Evolutionary conservation across 2,329 filamentous ascomycete species (phyloP).

Genomic region (Ceratocystis papillata): DNA sequence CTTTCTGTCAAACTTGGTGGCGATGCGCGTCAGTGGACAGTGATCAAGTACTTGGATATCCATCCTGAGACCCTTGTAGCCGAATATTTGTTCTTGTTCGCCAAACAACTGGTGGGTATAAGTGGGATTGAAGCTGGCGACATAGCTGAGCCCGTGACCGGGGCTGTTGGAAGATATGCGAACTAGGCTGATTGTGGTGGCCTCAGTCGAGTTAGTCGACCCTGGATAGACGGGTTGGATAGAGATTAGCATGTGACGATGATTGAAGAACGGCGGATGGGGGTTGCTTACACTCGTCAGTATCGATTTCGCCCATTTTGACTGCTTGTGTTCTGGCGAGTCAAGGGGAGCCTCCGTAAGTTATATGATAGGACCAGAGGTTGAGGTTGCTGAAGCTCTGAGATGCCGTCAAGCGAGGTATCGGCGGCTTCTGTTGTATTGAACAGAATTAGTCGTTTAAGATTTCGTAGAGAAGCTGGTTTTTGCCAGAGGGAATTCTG

Average conservation of each 20-base stretch:
- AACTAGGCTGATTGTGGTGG: constrained; percentile 50
- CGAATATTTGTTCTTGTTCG: constrained; percentile 84
- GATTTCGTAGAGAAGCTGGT: neutral
- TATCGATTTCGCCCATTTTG: constrained; percentile 13
- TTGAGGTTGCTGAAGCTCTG: neutral
- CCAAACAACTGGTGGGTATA: constrained; percentile 91
- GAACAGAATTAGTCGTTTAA: neutral
- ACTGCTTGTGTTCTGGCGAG: neutral
- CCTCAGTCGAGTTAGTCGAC: constrained; percentile 51
- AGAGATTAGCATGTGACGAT: constrained; percentile 26
- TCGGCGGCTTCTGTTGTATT: neutral
- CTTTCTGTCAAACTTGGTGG: constrained; percentile 14
- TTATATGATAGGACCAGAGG: neutral
- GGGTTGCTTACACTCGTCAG: constrained; percentile 19
- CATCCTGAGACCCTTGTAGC: constrained; percentile 73
- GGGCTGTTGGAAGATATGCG: constrained; percentile 40
- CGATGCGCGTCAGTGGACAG: constrained; percentile 13
- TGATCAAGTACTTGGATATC: constrained; percentile 45
- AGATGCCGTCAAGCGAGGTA: neutral
- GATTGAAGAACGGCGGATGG: neutral
- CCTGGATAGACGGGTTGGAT: constrained; percentile 33
- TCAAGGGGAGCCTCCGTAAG: no score
- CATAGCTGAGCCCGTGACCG: constrained; percentile 41
- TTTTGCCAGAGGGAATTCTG: neutral
- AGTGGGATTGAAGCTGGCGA: constrained; percentile 59